Evolutionary conservation across 208 protist genomes (phyloP), one percentile per base, ranked within the genome.

Genomic region (Plasmodiophora brassicae): DNA sequence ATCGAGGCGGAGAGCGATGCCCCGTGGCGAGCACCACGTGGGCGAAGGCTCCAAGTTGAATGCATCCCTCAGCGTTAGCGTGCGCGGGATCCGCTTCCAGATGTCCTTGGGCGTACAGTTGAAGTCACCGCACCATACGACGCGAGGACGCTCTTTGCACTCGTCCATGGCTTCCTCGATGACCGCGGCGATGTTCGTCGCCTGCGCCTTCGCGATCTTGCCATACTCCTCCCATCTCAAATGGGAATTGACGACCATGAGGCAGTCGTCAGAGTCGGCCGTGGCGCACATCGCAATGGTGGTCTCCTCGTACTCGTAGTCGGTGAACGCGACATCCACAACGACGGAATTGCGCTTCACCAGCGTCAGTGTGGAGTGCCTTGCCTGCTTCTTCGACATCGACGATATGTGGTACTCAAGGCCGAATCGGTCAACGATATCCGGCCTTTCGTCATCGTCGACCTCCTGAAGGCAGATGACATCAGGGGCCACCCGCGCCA

Each of bases 381-480:
- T 78, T 78, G 65, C 32, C 32, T 5, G 41, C 10, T 78, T 78
- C 20, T 38, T 32, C 32, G 65, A 5, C 20, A 78, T n/a, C 65
- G 32, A n/a, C 5, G 14, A 36, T 78, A 78, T 78, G 41, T 78
- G 65, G 41, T 78, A 78, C 41, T 38, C 32, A 38, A 44, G 5
- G n/a, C 5, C 14, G n/a, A 78, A 78, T 32, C 41, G 65, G 20
- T 78, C 20, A 78, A 38, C 65, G 5, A n/a, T n/a, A 78, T 78
- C 32, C 32, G 65, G n/a, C 32, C 65, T 32, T n/a, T 36, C 41
- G 5, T 36, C 41, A 78, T 32, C 65, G 10, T 78, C 14, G 5
- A 78, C 65, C 41, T 78, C 65, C n/a, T 78, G 65, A 5, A 78
- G 65, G n/a, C 65, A 78, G 5, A 78, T 38, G 65, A 78, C 41